Percentiles rank a stretch among this genome's conserved stretches.
These are phyloP conservation scores for Paramarasmius palmivorus DNA, from an alignment of 1,284 basidiomycete genomes.

Conservation along the genomic window DNA sequence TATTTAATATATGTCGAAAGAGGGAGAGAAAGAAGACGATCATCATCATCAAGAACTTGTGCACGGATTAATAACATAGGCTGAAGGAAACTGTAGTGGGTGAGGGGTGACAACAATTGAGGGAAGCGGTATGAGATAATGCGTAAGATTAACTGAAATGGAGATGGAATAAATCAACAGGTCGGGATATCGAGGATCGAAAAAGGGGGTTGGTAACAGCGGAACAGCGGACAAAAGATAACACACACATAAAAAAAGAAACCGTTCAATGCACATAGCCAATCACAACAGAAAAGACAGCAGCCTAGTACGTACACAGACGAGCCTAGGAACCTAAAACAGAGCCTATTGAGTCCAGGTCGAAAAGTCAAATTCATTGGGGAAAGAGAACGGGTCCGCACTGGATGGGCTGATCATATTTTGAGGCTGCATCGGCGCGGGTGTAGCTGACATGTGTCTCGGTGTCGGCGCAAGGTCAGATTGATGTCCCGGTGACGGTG, in stretches of 20 bases:
- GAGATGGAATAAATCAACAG: no score
- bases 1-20: not conserved
- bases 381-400: constrained; percentile 15
- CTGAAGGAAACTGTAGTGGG: not conserved
- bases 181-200: no score
- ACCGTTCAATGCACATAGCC: not conserved
- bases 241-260: not conserved
- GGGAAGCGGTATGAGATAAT: no score
- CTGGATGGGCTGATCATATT: constrained; percentile 29
- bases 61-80: not conserved
- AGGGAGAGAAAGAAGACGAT: not conserved
- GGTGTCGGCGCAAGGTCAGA: constrained; percentile 13
- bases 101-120: no score
- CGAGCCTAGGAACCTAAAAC: constrained; percentile 17
- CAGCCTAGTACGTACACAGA: constrained; percentile 9
- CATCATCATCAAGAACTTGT: not conserved
- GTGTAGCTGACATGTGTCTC: constrained; percentile 14
- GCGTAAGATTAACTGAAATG: no score
- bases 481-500: constrained; percentile 20
- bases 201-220: no score
- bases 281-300: not conserved
- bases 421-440: constrained; percentile 32
- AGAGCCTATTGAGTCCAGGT: constrained; percentile 44
- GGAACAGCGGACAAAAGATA: not conserved
- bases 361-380: constrained; percentile 45